phyloP scores from a whole-genome alignment of 148 eudicot genomes.

The Arctostaphylos glauca region DNA sequence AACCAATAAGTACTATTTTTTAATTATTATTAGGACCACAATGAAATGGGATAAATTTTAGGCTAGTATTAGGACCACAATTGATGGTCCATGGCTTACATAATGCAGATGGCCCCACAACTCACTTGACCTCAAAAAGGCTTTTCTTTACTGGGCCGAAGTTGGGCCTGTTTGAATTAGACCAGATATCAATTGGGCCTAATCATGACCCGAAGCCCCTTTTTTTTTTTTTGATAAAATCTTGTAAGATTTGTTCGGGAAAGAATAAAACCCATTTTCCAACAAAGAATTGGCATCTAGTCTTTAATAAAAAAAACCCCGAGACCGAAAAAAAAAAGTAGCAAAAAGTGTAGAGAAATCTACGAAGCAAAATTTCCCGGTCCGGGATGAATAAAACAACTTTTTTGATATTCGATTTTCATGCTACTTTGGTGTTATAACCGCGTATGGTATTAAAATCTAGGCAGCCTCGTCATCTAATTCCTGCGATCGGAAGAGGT shows the following conservation, averaged over 20 bases:
- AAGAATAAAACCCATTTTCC: neutral
- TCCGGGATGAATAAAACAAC: neutral
- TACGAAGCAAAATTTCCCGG: constrained; percentile 1
- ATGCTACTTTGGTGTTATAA: neutral
- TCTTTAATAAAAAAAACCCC: neutral
- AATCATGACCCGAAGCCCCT: no score
- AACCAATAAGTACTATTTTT: no score
- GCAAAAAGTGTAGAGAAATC: neutral
- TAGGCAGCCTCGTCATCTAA: constrained; percentile 6
- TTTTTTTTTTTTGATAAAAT: no score
- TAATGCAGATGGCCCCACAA: no score
- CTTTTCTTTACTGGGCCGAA: no score
- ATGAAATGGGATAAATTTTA: no score
- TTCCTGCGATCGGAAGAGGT: constrained; percentile 21
- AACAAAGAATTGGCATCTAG: neutral
- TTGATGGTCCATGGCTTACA: no score
- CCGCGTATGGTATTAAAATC: neutral
- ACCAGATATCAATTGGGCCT: no score
- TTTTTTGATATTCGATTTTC: neutral
- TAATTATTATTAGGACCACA: no score
- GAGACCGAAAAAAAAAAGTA: neutral
- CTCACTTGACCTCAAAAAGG: no score
- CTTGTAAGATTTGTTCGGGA: neutral
- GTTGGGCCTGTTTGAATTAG: no score
- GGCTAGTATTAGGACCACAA: no score